Evolutionary conservation across 208 protist genomes (phyloP).

Genomic region (Jaenimonas drosophilae): DNA sequence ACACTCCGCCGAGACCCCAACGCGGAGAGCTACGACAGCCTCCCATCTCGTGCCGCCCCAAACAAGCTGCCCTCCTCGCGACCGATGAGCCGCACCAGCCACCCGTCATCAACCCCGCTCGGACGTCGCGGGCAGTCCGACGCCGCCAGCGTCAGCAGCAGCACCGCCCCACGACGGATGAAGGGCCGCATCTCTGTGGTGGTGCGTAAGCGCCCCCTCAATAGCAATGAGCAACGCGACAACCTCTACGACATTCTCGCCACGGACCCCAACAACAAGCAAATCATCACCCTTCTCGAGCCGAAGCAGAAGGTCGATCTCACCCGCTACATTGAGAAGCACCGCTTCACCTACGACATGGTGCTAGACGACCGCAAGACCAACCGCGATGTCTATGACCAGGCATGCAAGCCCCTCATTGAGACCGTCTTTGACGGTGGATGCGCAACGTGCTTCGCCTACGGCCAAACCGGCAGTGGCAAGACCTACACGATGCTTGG

Average conservation of each 20-base stretch:
- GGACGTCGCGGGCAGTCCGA: constrained; percentile 14
- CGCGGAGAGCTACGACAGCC: constrained; percentile 8
- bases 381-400: constrained; percentile 88
- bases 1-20: constrained; percentile 41
- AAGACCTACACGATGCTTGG: constrained; percentile 92
- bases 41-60: neutral
- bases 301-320: constrained; percentile 93
- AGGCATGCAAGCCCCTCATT: constrained; percentile 86
- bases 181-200: constrained; percentile 82
- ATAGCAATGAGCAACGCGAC: constrained; percentile 52
- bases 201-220: constrained; percentile 88
- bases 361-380: constrained; percentile 89
- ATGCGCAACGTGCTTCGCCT: constrained; percentile 89
- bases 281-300: constrained; percentile 73
- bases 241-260: constrained; percentile 86
- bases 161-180: constrained; percentile 19
- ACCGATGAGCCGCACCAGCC: constrained; percentile 45
- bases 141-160: constrained; percentile 11
- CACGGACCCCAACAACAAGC: constrained; percentile 72
- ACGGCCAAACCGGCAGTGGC: constrained; percentile 89
- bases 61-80: constrained; percentile 37
- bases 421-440: constrained; percentile 86
- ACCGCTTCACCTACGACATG: constrained; percentile 94
- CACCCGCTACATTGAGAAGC: constrained; percentile 94
- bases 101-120: constrained; percentile 37